Evolutionary conservation across 257 asterid species (phyloP).

Genomic region (Ligustrum vulgare): DNA sequence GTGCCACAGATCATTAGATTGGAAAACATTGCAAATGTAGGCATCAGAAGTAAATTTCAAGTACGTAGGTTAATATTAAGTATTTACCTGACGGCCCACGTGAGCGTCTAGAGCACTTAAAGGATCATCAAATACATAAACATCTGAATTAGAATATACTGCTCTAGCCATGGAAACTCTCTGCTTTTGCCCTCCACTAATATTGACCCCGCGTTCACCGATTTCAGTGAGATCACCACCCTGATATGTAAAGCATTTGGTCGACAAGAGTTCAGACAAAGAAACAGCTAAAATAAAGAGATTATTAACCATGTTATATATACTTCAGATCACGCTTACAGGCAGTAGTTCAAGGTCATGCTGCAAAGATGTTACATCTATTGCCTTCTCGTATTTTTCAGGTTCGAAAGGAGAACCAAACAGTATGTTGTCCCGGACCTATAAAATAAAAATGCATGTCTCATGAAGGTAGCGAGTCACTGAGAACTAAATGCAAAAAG

Average conservation of each 20-base stretch:
- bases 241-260: slow-evolving; percentile 36
- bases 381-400: slow-evolving; percentile 62
- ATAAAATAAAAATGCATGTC: slow-evolving; percentile 23
- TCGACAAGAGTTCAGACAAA: slow-evolving; percentile 19
- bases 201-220: slow-evolving; percentile 99
- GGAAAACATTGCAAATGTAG: not conserved
- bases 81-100: slow-evolving; percentile 88
- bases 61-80: slow-evolving; percentile 9
- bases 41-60: slow-evolving; percentile 3
- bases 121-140: slow-evolving; percentile 91
- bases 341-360: slow-evolving; percentile 89
- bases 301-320: slow-evolving; percentile 9
- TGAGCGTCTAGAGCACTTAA: slow-evolving; percentile 98
- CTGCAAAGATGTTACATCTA: slow-evolving; percentile 73
- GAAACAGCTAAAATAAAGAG: slow-evolving; percentile 13
- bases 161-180: slow-evolving; percentile 99
- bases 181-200: slow-evolving; percentile 99
- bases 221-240: slow-evolving; percentile 99
- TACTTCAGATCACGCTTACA: slow-evolving; percentile 47
- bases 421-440: slow-evolving; percentile 95
- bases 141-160: slow-evolving; percentile 91
- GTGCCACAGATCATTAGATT: slow-evolving; percentile 6
- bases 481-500: slow-evolving; percentile 2
- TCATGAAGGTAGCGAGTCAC: slow-evolving; percentile 12
- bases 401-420: slow-evolving; percentile 75